These are phyloP conservation scores for Aspergillus ostianus DNA, from an alignment of 495 filamentous ascomycete genomes.

Conservation along the genomic window DNA sequence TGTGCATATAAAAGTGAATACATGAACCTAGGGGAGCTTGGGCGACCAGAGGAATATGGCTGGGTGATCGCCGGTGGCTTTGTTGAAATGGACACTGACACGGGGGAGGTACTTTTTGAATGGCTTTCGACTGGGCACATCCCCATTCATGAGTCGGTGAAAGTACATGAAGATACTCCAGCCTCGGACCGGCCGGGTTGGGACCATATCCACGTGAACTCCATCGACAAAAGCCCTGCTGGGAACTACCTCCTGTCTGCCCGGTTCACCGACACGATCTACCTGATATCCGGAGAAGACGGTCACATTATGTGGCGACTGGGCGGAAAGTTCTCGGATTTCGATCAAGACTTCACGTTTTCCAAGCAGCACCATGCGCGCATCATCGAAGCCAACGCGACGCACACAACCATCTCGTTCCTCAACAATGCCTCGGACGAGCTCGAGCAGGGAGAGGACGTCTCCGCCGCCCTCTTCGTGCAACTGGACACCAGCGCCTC, in stretches of 20 bases:
- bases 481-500: constrained; percentile 44
- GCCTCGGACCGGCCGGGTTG: constrained; percentile 30
- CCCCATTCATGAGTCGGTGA: constrained; percentile 38
- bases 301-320: constrained; percentile 60
- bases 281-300: constrained; percentile 55
- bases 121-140: constrained; percentile 47
- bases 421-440: constrained; percentile 56
- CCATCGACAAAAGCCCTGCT: constrained; percentile 40
- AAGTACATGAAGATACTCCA: constrained; percentile 14
- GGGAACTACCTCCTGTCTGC: constrained; percentile 60
- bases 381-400: constrained; percentile 50
- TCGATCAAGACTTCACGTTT: constrained; percentile 50
- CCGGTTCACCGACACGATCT: constrained; percentile 55
- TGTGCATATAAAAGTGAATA: constrained; percentile 47
- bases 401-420: constrained; percentile 49
- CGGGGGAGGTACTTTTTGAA: constrained; percentile 44
- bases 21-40: constrained; percentile 43
- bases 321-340: constrained; percentile 45
- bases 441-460: constrained; percentile 33
- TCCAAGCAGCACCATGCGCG: constrained; percentile 61
- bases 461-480: constrained; percentile 54
- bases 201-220: constrained; percentile 45
- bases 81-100: constrained; percentile 47
- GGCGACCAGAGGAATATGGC: constrained; percentile 37
- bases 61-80: constrained; percentile 42